A percentile compares a stretch with the other conserved stretches of the same genome.
These are phyloP conservation scores for Capsicum baccatum DNA, from an alignment of 257 asterid genomes.

Conservation along the genomic window DNA sequence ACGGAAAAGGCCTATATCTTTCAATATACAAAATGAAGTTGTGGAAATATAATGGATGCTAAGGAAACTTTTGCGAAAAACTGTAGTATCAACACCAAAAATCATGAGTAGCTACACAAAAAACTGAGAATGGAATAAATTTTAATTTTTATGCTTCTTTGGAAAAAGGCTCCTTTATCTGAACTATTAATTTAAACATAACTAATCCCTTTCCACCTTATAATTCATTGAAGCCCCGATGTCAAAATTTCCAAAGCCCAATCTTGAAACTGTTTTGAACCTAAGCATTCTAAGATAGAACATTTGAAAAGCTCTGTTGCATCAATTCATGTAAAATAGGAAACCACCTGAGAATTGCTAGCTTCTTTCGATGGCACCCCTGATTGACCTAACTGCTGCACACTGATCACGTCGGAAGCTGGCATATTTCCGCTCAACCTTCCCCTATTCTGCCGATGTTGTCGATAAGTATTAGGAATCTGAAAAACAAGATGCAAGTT, in stretches of 20 bases:
- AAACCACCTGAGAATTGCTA: slow-evolving; percentile 61
- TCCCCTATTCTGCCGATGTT: slow-evolving; percentile 65
- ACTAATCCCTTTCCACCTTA: not conserved
- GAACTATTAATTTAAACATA: not conserved
- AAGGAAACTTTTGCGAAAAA: not conserved
- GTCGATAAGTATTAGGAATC: slow-evolving; percentile 63
- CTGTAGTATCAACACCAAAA: not conserved
- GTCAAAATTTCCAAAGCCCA: not conserved
- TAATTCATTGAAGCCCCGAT: not conserved
- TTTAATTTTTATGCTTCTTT: not conserved
- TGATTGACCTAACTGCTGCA: slow-evolving; percentile 42
- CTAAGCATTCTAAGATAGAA: not conserved
- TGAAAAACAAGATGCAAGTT: slow-evolving; percentile 29
- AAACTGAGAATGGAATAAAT: slow-evolving; percentile 4
- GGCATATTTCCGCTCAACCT: slow-evolving; percentile 54
- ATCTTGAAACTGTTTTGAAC: not conserved
- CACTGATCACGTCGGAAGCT: slow-evolving; percentile 39
- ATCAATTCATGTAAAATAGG: not conserved
- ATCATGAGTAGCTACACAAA: not conserved
- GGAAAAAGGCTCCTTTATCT: not conserved
- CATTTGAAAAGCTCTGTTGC: not conserved
- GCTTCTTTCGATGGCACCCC: slow-evolving; percentile 54
- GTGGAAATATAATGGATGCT: too few species aligned
- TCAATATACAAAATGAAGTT: too few species aligned
- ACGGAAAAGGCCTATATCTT: too few species aligned